phyloP scores from a whole-genome alignment of 768 basidiomycete genomes.

The Chalciporus sphaerocephalus region DNA sequence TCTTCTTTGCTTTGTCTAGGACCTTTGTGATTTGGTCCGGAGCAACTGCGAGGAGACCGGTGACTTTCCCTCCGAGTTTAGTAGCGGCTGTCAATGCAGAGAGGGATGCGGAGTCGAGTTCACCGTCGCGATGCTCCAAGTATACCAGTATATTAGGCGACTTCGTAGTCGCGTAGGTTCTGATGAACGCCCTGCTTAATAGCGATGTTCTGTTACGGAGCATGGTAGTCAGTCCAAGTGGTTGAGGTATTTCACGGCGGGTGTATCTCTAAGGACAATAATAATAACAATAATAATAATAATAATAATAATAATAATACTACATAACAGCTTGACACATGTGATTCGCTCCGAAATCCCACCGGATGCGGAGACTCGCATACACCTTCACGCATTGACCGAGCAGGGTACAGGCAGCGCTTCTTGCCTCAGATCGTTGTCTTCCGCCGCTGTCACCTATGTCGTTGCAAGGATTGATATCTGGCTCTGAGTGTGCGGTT shows the following conservation, averaged over 20 bases:
- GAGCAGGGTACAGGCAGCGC: too few relatives aligned
- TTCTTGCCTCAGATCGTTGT: neutral
- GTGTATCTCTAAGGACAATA: too few relatives aligned
- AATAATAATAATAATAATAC: too few relatives aligned
- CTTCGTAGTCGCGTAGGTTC: conserved; percentile 53
- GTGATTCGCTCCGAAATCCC: too few relatives aligned
- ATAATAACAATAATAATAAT: too few relatives aligned
- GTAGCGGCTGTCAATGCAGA: conserved; percentile 90
- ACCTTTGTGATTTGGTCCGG: conserved; percentile 61
- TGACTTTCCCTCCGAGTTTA: conserved; percentile 81
- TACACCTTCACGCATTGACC: too few relatives aligned
- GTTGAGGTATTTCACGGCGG: too few relatives aligned
- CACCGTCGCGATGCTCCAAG: conserved; percentile 80
- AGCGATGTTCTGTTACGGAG: conserved; percentile 16
- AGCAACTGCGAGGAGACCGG: conserved; percentile 69
- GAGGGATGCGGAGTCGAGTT: conserved; percentile 78
- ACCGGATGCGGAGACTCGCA: too few relatives aligned
- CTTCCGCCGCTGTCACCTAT: conserved; percentile 30
- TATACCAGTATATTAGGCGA: conserved; percentile 80
- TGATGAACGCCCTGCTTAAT: conserved; percentile 31
- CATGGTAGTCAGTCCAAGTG: too few relatives aligned
- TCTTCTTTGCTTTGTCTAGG: conserved; percentile 72
- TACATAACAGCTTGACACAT: too few relatives aligned
- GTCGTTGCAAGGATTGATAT: conserved; percentile 77
- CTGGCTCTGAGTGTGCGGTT: conserved; percentile 86